phyloP scores from a whole-genome alignment of 345 rosid species.

The Melastoma malabathricum region DNA sequence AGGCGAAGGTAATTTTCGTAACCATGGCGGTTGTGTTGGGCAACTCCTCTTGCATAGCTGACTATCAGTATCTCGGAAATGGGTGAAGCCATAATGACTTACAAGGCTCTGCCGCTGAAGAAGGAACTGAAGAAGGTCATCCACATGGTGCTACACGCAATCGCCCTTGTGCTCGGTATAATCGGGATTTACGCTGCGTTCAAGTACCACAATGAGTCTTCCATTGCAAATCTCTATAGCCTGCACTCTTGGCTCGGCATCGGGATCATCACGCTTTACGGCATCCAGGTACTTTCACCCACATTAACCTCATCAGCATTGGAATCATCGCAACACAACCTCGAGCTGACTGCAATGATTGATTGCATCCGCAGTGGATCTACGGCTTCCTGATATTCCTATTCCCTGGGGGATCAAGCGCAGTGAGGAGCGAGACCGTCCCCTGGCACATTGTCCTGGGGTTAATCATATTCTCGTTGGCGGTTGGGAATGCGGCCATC shows the following conservation, averaged over 20 bases:
- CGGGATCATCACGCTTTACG: constrained; percentile 59
- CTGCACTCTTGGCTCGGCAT: constrained; percentile 96
- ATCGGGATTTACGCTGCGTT: constrained; percentile 71
- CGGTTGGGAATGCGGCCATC: constrained; percentile 48
- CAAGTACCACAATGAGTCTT: constrained; percentile 76
- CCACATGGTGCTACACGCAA: constrained; percentile 68
- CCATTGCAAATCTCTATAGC: constrained; percentile 77
- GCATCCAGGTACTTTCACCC: constrained; percentile 46
- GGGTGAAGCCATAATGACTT: constrained; percentile 60
- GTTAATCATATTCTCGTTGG: constrained; percentile 39
- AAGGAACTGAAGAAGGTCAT: constrained; percentile 68
- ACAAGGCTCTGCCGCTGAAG: constrained; percentile 54
- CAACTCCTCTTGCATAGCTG: no score
- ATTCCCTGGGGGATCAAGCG: constrained; percentile 54
- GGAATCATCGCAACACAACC: not conserved
- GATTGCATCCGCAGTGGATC: constrained; percentile 40
- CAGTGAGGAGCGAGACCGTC: constrained; percentile 32
- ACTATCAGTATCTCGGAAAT: not conserved
- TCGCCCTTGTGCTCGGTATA: constrained; percentile 68
- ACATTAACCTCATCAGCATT: not conserved
- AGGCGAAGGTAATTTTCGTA: constrained; percentile 62
- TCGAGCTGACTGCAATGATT: not conserved
- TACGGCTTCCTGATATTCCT: constrained; percentile 61
- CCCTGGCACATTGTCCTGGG: constrained; percentile 75
- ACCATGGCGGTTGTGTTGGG: no score